Conservation (phyloP, 2,329 filamentous ascomycete genomes). For the Aspergillus ochraceus region DNA sequence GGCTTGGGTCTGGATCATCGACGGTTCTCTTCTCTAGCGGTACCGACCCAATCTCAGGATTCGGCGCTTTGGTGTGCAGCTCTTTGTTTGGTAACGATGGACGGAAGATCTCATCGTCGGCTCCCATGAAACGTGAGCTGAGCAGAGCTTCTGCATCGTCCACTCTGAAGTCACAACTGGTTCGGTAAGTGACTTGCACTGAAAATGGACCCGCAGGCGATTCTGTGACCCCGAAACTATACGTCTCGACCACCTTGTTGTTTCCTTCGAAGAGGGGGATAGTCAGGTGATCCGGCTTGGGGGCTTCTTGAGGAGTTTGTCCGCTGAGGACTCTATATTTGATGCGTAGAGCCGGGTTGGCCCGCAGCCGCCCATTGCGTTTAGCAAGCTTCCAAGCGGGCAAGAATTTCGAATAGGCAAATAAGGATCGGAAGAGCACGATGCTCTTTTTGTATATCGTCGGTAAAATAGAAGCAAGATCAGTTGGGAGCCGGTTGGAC, state of each 20-base stretch:
- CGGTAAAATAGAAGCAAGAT: constrained; percentile 65
- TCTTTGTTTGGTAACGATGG: constrained; percentile 68
- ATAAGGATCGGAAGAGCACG: constrained; percentile 87
- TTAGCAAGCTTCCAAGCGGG: constrained; percentile 85
- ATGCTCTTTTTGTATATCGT: constrained; percentile 97
- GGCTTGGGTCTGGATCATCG: constrained; percentile 62
- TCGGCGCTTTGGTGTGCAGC: constrained; percentile 26
- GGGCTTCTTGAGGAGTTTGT: constrained; percentile 48
- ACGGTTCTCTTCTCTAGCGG: constrained; percentile 59
- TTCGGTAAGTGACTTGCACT: constrained; percentile 79
- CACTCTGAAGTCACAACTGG: constrained; percentile 85
- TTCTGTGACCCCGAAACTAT: constrained; percentile 79
- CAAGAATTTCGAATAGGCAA: constrained; percentile 75
- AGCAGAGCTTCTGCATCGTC: constrained; percentile 88
- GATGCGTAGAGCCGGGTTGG: constrained; percentile 65
- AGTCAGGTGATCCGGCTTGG: constrained; percentile 67
- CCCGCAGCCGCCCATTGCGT: constrained; percentile 67
- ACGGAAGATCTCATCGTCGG: constrained; percentile 83
- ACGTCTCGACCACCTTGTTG: constrained; percentile 68
- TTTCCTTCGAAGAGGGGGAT: constrained; percentile 67
- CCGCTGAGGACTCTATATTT: constrained; percentile 76
- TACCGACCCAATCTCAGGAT: constrained; percentile 69
- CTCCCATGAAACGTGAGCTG: constrained; percentile 89
- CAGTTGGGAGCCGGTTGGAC: constrained; percentile 54
- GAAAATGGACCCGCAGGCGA: constrained; percentile 83